Evolutionary conservation across 306 rosid species (phyloP).

Genomic region (Canavalia gladiata): DNA sequence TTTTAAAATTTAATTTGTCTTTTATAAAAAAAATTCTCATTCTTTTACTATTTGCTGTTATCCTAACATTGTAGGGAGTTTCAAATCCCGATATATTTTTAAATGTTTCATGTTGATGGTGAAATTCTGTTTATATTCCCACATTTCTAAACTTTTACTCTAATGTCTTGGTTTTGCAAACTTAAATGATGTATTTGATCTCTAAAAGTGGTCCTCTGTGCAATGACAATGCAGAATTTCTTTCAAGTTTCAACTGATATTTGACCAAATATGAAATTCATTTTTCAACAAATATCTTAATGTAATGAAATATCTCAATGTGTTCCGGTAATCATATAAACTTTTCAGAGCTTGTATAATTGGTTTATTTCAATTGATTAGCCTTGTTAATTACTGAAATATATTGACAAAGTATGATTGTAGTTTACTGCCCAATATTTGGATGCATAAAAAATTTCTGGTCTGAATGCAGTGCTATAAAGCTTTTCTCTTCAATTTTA

Average conservation of each 20-base stretch:
- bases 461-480: neutral
- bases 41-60: neutral
- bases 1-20: neutral
- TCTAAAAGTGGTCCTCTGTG: neutral
- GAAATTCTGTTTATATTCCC: neutral
- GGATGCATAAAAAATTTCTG: neutral
- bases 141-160: neutral
- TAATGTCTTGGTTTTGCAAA: neutral
- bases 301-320: conserved; percentile 7
- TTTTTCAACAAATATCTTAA: neutral
- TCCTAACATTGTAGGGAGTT: neutral
- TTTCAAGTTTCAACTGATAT: neutral
- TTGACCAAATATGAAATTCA: neutral
- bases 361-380: neutral
- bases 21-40: conserved; percentile 6
- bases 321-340: neutral
- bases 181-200: neutral
- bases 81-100: neutral
- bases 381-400: conserved; percentile 22
- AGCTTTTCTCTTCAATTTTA: neutral
- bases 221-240: neutral
- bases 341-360: neutral
- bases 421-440: conserved; percentile 3
- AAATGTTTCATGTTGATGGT: neutral
- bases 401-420: neutral